Percentiles rank a stretch among this genome's conserved stretches.
phyloP scores from a whole-genome alignment of 2,329 filamentous ascomycete species.

The Ceratocystis diversiconidia region DNA sequence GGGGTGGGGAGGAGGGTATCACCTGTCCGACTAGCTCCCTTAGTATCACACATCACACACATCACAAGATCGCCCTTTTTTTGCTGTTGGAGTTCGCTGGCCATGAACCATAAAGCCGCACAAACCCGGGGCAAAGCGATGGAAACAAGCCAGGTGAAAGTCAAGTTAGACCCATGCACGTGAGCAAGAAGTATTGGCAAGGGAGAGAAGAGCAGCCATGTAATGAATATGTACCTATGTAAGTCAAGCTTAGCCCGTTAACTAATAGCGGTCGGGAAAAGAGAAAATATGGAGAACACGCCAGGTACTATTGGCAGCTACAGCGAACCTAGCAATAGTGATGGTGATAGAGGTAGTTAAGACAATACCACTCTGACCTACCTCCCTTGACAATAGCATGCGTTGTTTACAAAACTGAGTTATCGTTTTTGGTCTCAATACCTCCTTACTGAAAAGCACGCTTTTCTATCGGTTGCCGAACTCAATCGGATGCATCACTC shows the following conservation, averaged over 20 bases:
- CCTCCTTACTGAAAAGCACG: neutral
- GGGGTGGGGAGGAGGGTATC: neutral
- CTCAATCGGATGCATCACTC: neutral
- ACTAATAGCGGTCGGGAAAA: neutral
- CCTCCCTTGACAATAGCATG: neutral
- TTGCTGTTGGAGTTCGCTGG: neutral
- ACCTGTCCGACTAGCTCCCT: neutral
- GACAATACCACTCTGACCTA: neutral
- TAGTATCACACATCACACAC: neutral
- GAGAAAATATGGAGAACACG: neutral
- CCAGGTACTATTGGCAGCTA: neutral
- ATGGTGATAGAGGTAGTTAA: no score
- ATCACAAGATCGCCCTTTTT: neutral
- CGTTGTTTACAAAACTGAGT: neutral
- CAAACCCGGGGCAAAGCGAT: slow-evolving; percentile 1
- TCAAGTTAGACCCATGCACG: neutral
- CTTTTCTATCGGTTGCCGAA: neutral
- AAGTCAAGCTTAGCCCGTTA: neutral
- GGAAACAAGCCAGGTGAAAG: neutral
- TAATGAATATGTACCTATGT: neutral
- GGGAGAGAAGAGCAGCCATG: neutral
- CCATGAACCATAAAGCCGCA: neutral
- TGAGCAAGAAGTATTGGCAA: neutral
- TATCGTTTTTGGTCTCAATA: neutral
- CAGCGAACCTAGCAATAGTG: neutral